Evolutionary conservation across 257 asterid genomes (phyloP).

Genomic region (Solanum bulbocastanum): DNA sequence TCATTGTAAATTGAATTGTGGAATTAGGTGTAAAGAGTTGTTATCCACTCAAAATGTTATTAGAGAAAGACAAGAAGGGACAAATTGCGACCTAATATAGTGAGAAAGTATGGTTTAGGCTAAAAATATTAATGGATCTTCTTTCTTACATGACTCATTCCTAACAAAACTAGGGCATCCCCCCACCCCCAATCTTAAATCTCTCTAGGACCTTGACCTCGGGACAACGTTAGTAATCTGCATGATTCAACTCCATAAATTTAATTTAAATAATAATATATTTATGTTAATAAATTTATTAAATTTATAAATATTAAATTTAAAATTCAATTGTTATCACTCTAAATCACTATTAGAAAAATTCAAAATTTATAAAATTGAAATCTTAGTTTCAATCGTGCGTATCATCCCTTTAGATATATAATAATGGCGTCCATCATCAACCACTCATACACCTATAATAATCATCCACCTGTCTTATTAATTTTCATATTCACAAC

Average conservation of each 20-base stretch:
- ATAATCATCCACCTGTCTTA: neutral
- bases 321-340: too few relatives aligned
- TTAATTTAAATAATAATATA: too few relatives aligned
- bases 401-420: neutral
- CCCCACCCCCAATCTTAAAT: neutral
- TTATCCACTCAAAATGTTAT: neutral
- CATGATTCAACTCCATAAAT: too few relatives aligned
- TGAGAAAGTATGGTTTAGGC: neutral
- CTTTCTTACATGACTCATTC: neutral
- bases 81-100: neutral
- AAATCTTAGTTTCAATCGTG: neutral
- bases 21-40: slow-evolving; percentile 4
- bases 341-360: too few relatives aligned
- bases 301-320: too few relatives aligned
- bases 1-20: neutral
- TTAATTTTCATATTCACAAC: neutral
- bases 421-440: neutral
- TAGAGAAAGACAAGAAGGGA: neutral
- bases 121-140: neutral
- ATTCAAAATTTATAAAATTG: neutral
- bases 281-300: too few relatives aligned
- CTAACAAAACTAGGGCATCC: neutral
- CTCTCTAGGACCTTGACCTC: neutral
- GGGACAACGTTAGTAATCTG: neutral
- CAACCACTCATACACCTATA: neutral